Evolutionary conservation across 2,329 filamentous ascomycete species (phyloP).

Genomic region (Geosmithia putterillii): DNA sequence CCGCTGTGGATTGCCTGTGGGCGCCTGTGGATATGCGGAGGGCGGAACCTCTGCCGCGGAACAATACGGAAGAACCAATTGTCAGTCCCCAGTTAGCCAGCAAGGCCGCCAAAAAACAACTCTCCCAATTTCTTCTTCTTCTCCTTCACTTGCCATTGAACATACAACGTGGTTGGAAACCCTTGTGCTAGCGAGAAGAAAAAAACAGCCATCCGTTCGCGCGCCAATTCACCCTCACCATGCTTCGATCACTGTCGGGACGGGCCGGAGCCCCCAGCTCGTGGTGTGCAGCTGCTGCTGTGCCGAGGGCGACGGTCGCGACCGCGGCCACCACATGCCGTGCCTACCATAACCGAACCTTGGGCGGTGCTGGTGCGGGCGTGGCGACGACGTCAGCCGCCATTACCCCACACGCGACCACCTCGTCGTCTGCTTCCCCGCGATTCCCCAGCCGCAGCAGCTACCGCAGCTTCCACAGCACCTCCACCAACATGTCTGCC

Average conservation of each 20-base stretch:
- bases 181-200: not conserved
- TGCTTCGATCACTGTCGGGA: slow-evolving; percentile 2
- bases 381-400: not conserved
- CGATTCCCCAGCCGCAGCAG: slow-evolving; percentile 1
- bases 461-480: slow-evolving; percentile 24
- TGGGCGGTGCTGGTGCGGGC: no score
- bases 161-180: not conserved
- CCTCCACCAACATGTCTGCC: slow-evolving; percentile 34
- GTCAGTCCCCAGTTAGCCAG: not conserved
- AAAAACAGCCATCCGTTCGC: not conserved
- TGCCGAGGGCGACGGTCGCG: slow-evolving; percentile 1
- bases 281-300: slow-evolving; percentile 1
- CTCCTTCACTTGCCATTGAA: not conserved
- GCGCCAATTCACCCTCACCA: not conserved
- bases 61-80: not conserved
- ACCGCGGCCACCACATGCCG: not conserved
- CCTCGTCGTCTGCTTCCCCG: not conserved
- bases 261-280: not conserved
- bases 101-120: not conserved
- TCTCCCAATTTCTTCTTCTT: not conserved
- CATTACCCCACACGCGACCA: not conserved
- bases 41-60: not conserved
- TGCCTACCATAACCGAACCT: not conserved
- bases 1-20: no score
- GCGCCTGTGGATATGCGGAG: no score